Percentiles rank a stretch among this genome's conserved stretches.
phyloP scores from a whole-genome alignment of 1,139 yeast genomes.

The Wickerhamomyces sp. region DNA sequence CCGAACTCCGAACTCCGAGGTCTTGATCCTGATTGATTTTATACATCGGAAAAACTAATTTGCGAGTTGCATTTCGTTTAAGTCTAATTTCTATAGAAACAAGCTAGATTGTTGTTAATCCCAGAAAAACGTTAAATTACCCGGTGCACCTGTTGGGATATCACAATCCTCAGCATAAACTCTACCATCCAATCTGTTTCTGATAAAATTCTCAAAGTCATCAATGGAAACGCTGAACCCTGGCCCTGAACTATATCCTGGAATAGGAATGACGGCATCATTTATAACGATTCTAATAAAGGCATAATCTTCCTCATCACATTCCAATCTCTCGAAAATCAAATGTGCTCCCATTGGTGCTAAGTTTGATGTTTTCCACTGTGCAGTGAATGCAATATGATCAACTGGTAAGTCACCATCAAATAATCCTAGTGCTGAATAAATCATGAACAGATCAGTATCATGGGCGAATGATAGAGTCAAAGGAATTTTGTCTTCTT shows the following conservation, averaged over 20 bases:
- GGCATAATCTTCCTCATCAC: conserved; percentile 19
- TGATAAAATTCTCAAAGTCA: conserved; percentile 23
- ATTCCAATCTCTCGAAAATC: conserved; percentile 42
- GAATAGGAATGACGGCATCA: conserved; percentile 53
- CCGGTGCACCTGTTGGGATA: conserved; percentile 3
- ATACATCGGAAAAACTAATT: too few relatives aligned
- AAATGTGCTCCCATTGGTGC: conserved; percentile 55
- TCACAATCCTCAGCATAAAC: conserved; percentile 15
- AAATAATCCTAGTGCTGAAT: conserved; percentile 44
- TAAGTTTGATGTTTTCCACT: conserved; percentile 42
- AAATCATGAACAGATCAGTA: conserved; percentile 19
- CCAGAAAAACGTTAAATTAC: conserved; percentile 12
- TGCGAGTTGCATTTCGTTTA: too few relatives aligned
- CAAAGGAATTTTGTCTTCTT: conserved; percentile 7
- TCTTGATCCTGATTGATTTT: too few relatives aligned
- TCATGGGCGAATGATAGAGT: conserved; percentile 19
- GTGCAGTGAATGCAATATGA: conserved; percentile 35
- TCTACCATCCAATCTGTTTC: conserved; percentile 9
- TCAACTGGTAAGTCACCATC: conserved; percentile 27
- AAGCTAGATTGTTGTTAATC: conserved; percentile 2
- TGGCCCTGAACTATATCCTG: conserved; percentile 44
- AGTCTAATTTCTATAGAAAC: too few relatives aligned
- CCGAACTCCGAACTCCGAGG: too few relatives aligned
- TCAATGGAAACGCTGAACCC: conserved; percentile 41
- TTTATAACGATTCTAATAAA: conserved; percentile 45